These are phyloP conservation scores for Daedalea quercina DNA, from an alignment of 768 basidiomycete genomes.

Conservation along the genomic window DNA sequence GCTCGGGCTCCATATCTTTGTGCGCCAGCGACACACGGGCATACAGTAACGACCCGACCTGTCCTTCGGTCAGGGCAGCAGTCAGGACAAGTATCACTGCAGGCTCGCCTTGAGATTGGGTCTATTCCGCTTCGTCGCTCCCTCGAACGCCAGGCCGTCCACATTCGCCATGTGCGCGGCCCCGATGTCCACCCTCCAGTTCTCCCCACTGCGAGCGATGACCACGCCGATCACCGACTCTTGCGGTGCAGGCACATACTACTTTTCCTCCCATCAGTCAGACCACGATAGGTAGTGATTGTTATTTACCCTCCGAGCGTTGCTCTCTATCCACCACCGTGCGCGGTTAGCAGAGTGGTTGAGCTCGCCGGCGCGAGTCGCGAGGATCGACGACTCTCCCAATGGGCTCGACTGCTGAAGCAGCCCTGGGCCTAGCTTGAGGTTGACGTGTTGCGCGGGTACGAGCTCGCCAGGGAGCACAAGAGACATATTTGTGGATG, in stretches of 20 bases:
- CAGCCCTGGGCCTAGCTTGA: constrained; percentile 85
- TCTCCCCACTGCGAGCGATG: constrained; percentile 76
- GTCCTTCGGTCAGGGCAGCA: constrained; percentile 2
- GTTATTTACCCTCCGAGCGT: constrained; percentile 71
- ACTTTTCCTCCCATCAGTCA: constrained; percentile 4
- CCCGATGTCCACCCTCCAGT: constrained; percentile 92
- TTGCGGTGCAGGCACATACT: constrained; percentile 90
- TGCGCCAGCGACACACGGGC: constrained; percentile 90
- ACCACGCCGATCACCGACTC: constrained; percentile 88
- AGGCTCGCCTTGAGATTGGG: constrained; percentile 80
- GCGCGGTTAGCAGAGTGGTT: constrained; percentile 65
- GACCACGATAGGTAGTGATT: background rate
- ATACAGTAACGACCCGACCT: constrained; percentile 91
- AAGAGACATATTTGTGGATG: constrained; percentile 37
- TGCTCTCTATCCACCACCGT: constrained; percentile 87
- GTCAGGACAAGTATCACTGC: background rate
- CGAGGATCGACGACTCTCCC: constrained; percentile 30
- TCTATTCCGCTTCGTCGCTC: constrained; percentile 89
- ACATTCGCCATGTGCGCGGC: constrained; percentile 78
- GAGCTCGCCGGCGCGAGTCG: constrained; percentile 67
- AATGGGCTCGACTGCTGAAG: constrained; percentile 38
- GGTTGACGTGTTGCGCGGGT: constrained; percentile 66
- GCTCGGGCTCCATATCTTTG: constrained; percentile 96
- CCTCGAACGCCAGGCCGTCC: constrained; percentile 91
- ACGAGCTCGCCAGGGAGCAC: constrained; percentile 81